phyloP scores from a whole-genome alignment of 1,284 basidiomycete genomes.

The Cryptococcus sp. region DNA sequence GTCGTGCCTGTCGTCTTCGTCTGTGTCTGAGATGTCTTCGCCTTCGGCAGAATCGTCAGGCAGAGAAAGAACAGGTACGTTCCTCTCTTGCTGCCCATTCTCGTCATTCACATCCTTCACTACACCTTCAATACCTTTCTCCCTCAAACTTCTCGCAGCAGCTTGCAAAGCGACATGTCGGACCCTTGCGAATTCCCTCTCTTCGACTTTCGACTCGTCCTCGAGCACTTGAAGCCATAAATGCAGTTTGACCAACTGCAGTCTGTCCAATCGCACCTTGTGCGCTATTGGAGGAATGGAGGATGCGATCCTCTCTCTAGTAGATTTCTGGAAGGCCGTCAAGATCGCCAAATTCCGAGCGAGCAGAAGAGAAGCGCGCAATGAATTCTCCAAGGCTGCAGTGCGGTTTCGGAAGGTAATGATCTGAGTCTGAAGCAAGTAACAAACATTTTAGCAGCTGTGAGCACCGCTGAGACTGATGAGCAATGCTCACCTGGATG shows the following conservation, averaged over 20 bases:
- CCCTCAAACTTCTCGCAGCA: conserved; percentile 59
- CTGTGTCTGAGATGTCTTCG: conserved; percentile 17
- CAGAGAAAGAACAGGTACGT: conserved; percentile 18
- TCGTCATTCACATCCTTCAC: conserved; percentile 30
- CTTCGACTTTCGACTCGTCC: conserved; percentile 71
- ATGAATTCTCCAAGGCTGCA: conserved; percentile 60
- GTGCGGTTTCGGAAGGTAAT: conserved; percentile 65
- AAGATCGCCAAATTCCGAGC: conserved; percentile 81
- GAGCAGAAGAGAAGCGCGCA: conserved; percentile 71
- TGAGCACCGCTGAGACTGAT: not conserved
- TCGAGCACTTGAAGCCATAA: conserved; percentile 75
- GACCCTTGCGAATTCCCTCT: conserved; percentile 66
- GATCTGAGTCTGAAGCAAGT: conserved; percentile 61
- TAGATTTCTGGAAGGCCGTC: conserved; percentile 80
- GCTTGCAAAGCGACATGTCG: conserved; percentile 69
- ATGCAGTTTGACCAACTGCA: conserved; percentile 69
- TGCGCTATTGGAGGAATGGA: conserved; percentile 67
- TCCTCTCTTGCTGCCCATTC: conserved; percentile 4
- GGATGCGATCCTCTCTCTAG: conserved; percentile 69
- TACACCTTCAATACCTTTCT: conserved; percentile 25
- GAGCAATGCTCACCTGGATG: not conserved
- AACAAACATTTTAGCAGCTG: not conserved
- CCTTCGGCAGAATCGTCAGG: conserved; percentile 4
- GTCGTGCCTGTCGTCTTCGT: not conserved
- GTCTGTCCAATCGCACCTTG: conserved; percentile 65